Conservation (phyloP, 2,329 filamentous ascomycete species). For the Fusarium albidum region DNA sequence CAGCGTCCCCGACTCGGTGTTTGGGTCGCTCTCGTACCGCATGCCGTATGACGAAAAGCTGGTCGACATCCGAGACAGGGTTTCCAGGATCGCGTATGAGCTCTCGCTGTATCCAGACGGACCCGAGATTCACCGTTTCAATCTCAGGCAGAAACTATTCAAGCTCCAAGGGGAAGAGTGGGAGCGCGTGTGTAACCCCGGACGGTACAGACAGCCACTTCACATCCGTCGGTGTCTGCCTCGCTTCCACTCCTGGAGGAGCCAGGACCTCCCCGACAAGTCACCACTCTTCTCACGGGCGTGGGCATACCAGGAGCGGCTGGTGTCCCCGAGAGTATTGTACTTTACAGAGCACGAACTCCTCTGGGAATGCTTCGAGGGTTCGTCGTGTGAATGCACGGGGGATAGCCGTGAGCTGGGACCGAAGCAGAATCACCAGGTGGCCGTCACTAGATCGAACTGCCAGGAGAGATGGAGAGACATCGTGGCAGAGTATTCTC, state of each 20-base stretch:
- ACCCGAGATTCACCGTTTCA: no score
- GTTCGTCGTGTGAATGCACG: neutral
- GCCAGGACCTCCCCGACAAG: neutral
- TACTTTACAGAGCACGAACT: slow-evolving; percentile 1
- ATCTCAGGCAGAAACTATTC: no score
- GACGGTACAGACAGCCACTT: neutral
- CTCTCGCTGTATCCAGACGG: no score
- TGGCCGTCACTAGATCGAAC: neutral
- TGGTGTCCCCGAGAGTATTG: neutral
- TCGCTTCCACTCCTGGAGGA: neutral
- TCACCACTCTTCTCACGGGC: neutral
- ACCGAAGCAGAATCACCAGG: neutral
- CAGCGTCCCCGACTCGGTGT: neutral
- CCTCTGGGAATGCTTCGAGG: slow-evolving; percentile 1
- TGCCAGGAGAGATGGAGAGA: neutral
- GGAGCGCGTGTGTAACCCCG: no score
- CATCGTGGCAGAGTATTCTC: neutral
- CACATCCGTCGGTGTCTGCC: neutral
- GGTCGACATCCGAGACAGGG: no score
- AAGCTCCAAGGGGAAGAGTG: neutral
- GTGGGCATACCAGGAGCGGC: neutral
- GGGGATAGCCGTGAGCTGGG: neutral
- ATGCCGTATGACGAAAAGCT: neutral
- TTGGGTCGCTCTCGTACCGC: neutral
- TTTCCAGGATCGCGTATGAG: no score